Percentiles rank a stretch among this genome's conserved stretches.
These are phyloP conservation scores for Alternaria arborescens DNA, from an alignment of 2,329 filamentous ascomycete genomes.

Conservation along the genomic window DNA sequence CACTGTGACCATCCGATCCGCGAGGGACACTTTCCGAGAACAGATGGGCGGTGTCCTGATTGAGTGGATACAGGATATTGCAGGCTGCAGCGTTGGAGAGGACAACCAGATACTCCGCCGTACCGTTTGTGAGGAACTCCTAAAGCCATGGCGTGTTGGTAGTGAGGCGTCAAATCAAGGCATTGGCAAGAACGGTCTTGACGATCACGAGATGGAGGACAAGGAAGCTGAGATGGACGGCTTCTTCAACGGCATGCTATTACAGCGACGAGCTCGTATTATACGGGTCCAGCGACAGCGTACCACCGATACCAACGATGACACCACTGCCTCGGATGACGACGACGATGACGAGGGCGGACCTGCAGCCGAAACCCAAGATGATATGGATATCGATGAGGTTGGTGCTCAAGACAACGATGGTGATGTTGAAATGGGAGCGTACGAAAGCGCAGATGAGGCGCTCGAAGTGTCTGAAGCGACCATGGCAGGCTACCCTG, in stretches of 20 bases:
- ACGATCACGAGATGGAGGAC: slow-evolving; percentile 78
- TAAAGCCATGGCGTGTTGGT: slow-evolving; percentile 86
- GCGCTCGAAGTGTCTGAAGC: slow-evolving; percentile 79
- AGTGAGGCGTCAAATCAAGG: slow-evolving; percentile 82
- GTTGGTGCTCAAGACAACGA: slow-evolving; percentile 57
- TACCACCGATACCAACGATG: slow-evolving; percentile 54
- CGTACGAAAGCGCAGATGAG: slow-evolving; percentile 63
- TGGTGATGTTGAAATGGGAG: slow-evolving; percentile 61
- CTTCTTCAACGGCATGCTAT: slow-evolving; percentile 38
- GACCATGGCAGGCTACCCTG: slow-evolving; percentile 77
- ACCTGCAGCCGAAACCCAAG: slow-evolving; percentile 45
- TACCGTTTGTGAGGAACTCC: slow-evolving; percentile 88
- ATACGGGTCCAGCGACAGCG: slow-evolving; percentile 37
- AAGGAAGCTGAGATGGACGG: slow-evolving; percentile 49
- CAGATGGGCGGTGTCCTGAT: slow-evolving; percentile 99
- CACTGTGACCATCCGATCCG: slow-evolving; percentile 91
- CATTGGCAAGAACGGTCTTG: slow-evolving; percentile 79
- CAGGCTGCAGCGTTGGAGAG: slow-evolving; percentile 83
- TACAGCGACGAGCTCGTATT: slow-evolving; percentile 39
- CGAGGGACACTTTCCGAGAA: slow-evolving; percentile 94
- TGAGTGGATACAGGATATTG: slow-evolving; percentile 93
- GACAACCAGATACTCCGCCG: slow-evolving; percentile 81
- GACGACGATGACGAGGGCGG: slow-evolving; percentile 60
- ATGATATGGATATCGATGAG: slow-evolving; percentile 60
- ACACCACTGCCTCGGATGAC: slow-evolving; percentile 54